These are phyloP conservation scores for Ophiostoma piceae DNA, from an alignment of 2,329 filamentous ascomycete genomes.

Conservation along the genomic window DNA sequence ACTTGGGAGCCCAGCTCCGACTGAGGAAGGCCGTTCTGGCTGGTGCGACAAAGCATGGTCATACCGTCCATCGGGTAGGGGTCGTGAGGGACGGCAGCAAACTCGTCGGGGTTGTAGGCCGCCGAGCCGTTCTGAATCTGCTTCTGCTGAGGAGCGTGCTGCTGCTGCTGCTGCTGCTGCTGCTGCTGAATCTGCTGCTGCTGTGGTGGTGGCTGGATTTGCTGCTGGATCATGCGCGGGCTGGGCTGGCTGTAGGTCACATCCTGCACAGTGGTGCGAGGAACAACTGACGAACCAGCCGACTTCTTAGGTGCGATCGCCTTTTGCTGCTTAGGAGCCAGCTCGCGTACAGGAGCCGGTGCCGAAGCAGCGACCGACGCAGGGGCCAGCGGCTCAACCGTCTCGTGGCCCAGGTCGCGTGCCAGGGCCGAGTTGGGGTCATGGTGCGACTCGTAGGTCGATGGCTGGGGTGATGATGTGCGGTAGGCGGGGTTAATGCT, in stretches of 20 bases:
- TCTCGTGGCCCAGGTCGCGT: conserved; percentile 48
- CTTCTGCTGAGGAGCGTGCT: conserved; percentile 29
- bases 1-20: conserved; percentile 36
- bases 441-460: conserved; percentile 85
- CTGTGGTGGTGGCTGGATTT: conserved; percentile 25
- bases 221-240: conserved; percentile 15
- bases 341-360: neutral
- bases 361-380: neutral
- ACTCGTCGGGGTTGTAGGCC: conserved; percentile 50
- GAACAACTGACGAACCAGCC: neutral
- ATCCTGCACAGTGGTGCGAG: conserved; percentile 8
- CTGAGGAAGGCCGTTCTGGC: conserved; percentile 32
- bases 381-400: neutral
- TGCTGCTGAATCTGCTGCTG: conserved; percentile 28
- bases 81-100: conserved; percentile 68
- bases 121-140: conserved; percentile 28
- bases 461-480: conserved; percentile 92
- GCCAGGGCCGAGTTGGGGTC: conserved; percentile 71
- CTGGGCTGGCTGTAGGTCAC: conserved; percentile 4
- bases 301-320: conserved; percentile 2
- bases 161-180: conserved; percentile 21
- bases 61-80: conserved; percentile 28
- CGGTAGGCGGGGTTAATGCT: conserved; percentile 94
- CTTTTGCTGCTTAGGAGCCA: neutral
- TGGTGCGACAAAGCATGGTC: conserved; percentile 83